Percentiles rank a stretch among this genome's conserved stretches.
These are phyloP conservation scores for Wickerhamomyces alni DNA, from an alignment of 805 yeast genomes.

Conservation along the genomic window DNA sequence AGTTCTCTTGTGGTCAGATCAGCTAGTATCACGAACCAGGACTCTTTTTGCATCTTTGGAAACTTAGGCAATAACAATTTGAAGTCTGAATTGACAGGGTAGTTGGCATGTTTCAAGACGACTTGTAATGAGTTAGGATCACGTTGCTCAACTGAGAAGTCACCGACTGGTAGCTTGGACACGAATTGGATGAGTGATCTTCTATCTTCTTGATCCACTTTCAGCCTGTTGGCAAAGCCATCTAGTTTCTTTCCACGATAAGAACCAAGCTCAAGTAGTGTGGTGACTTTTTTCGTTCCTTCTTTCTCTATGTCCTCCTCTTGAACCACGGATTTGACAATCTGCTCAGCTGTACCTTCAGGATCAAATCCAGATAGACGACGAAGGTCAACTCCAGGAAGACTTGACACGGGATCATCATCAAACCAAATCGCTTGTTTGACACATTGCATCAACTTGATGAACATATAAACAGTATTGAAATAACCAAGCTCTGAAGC, in stretches of 20 bases:
- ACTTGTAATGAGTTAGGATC: slow-evolving; percentile 33
- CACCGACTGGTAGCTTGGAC: slow-evolving; percentile 58
- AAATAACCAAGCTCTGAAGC: slow-evolving; percentile 78
- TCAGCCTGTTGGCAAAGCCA: slow-evolving; percentile 26
- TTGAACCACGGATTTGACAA: slow-evolving; percentile 2
- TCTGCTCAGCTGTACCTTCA: slow-evolving; percentile 16
- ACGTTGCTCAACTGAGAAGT: slow-evolving; percentile 33
- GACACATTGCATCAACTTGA: slow-evolving; percentile 74
- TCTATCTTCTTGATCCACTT: slow-evolving; percentile 34
- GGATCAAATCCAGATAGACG: slow-evolving; percentile 12
- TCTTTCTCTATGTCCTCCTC: not conserved
- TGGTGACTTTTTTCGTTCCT: not conserved
- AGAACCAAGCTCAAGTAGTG: slow-evolving; percentile 12
- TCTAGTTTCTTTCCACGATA: slow-evolving; percentile 33
- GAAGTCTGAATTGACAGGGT: slow-evolving; percentile 45
- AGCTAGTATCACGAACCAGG: slow-evolving; percentile 77
- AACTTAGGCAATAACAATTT: slow-evolving; percentile 71
- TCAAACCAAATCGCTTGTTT: slow-evolving; percentile 89
- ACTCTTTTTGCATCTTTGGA: slow-evolving; percentile 87
- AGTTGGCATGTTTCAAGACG: slow-evolving; percentile 47
- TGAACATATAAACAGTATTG: slow-evolving; percentile 51
- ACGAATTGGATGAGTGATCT: slow-evolving; percentile 49
- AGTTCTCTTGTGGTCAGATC: slow-evolving; percentile 48
- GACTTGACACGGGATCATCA: slow-evolving; percentile 52
- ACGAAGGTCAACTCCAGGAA: slow-evolving; percentile 20